Percentiles rank a stretch among this genome's conserved stretches.
phyloP scores from a whole-genome alignment of 305 asterid genomes.

The Solanum hybrid region DNA sequence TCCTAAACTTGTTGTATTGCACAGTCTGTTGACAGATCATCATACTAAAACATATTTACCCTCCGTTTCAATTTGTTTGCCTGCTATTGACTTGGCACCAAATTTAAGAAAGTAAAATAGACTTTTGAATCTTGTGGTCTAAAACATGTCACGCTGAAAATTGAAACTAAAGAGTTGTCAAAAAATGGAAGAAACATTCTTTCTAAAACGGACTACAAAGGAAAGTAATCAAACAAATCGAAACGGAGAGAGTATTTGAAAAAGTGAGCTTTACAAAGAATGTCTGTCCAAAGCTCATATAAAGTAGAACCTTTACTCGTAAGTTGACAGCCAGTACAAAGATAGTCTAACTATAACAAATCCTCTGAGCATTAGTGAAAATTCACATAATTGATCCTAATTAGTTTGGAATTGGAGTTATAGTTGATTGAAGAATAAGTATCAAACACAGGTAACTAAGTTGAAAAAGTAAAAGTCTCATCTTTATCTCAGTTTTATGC shows the following conservation, averaged over 20 bases:
- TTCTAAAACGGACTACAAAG: not conserved
- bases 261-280: not conserved
- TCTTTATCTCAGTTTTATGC: not conserved
- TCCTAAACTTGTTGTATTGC: not conserved
- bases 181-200: not conserved
- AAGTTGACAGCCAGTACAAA: not conserved
- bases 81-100: not conserved
- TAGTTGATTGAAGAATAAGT: not conserved
- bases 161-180: not conserved
- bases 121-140: not conserved
- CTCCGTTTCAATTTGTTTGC: not conserved
- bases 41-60: not conserved
- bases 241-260: not conserved
- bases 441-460: not conserved
- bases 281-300: not conserved
- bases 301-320: not conserved
- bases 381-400: not conserved
- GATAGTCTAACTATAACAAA: not conserved
- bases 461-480: not conserved
- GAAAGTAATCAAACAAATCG: not conserved
- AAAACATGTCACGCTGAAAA: not conserved
- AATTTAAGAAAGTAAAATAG: not conserved
- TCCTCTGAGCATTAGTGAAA: not conserved
- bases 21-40: not conserved
- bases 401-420: not conserved